These are phyloP conservation scores for Saturnispora zaruensis DNA, from an alignment of 805 yeast species.

Conservation along the genomic window DNA sequence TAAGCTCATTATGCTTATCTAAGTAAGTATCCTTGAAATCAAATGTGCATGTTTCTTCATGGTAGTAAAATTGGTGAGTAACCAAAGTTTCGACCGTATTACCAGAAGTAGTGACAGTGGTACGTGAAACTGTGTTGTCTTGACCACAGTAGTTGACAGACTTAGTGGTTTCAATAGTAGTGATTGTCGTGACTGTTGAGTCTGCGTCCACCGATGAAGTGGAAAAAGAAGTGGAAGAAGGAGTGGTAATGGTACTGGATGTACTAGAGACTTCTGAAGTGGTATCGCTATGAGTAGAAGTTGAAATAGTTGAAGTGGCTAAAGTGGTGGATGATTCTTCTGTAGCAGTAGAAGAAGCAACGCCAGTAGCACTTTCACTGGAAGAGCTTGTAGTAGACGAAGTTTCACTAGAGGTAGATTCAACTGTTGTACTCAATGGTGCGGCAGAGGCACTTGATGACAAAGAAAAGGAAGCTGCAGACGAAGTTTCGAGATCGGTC, in stretches of 20 bases:
- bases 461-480: slow-evolving; percentile 1
- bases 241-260: slow-evolving; percentile 14
- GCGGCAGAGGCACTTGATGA: slow-evolving; percentile 1
- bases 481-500: not conserved
- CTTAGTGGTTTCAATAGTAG: slow-evolving; percentile 11
- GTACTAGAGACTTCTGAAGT: not conserved
- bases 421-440: not conserved
- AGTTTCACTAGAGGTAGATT: not conserved
- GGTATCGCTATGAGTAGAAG: slow-evolving; percentile 5
- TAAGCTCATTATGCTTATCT: slow-evolving; percentile 50
- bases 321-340: slow-evolving; percentile 11
- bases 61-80: slow-evolving; percentile 4
- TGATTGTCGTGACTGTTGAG: slow-evolving; percentile 4
- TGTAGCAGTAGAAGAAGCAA: slow-evolving; percentile 8
- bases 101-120: not conserved
- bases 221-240: slow-evolving; percentile 13
- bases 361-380: slow-evolving; percentile 13
- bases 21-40: slow-evolving; percentile 40
- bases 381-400: slow-evolving; percentile 2
- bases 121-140: slow-evolving; percentile 3
- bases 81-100: not conserved
- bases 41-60: slow-evolving; percentile 10
- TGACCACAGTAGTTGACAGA: slow-evolving; percentile 10
- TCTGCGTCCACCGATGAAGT: slow-evolving; percentile 18
- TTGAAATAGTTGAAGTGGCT: slow-evolving; percentile 5